Base-by-base conservation (phyloP, 352 stramenopile species). In the Lagenidium sp. region DNA sequence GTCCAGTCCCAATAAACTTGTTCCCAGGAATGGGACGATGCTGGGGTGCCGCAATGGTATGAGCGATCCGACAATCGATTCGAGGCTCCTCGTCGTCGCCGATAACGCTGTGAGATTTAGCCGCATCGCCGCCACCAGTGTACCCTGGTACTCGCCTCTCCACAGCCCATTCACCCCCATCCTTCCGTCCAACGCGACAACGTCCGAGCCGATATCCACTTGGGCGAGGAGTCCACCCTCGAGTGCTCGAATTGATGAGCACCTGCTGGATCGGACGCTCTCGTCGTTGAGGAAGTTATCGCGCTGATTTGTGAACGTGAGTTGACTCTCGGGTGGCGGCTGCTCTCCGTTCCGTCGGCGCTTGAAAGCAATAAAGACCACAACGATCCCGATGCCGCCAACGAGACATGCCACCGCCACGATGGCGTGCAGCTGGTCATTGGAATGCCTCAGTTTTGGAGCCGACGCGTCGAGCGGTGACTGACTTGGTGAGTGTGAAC, bases 1-100 rank as follows among this genome's bases (percentile, higher is more conserved):
- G 31, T 80, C 70, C n/a, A 66, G 46, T 22, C 66, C 57, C 3
- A 57, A 79, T 42, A 68, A 67, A 38, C 63, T 77, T 24, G 69
- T 63, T 1, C 80, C 80, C 37, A 89, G 23, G 37, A 90, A 87
- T 16, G 63, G 47, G 35, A 84, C 64, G 12, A 93, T 59, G 50
- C 88, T 81, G 20, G 58, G 52, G 46, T 93, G 80, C 4, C 65
- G 69, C 35, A 93, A 55, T 22, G 68, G 67, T 26, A 64, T 53
- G 45, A 78, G 84, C 16, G 63, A 84, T 23, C 63, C 37, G 3
- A 73, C 54, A 19, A 82, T 58, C 3, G 57, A 52, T 43, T 89
- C 78, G 12, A 82, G 30, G 13, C 58, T 46, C 4, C 54, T 48
- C 18, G 68, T 51, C 41, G 25, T 4, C 18, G 12, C 51, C n/a